Percentiles rank a stretch among this genome's conserved stretches.
Conservation (phyloP, 306 rosid species). For the Echinosophora koreensis region DNA sequence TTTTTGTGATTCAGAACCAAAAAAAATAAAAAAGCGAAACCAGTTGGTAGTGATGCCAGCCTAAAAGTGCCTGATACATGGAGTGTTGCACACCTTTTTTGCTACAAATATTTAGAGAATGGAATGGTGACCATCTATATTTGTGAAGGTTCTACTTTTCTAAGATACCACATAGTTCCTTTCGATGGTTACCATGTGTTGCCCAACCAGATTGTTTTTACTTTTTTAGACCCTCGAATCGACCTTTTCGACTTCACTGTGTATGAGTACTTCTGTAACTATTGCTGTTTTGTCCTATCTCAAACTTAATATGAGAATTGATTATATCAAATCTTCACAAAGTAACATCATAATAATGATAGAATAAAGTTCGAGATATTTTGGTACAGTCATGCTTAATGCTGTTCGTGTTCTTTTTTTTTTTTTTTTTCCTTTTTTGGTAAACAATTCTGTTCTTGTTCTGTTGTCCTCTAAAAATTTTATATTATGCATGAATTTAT, state of each 20-base stretch:
- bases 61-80: slow-evolving; percentile 29
- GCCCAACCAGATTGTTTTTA: slow-evolving; percentile 40
- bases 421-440: too few relatives aligned
- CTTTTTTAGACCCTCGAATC: slow-evolving; percentile 47
- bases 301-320: slow-evolving; percentile 2
- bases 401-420: not conserved
- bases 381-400: not conserved
- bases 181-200: slow-evolving; percentile 47
- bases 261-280: not conserved
- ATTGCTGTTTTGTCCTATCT: slow-evolving; percentile 25
- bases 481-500: not conserved
- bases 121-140: slow-evolving; percentile 57
- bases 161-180: slow-evolving; percentile 40
- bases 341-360: not conserved
- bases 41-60: slow-evolving; percentile 39
- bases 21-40: slow-evolving; percentile 25
- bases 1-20: slow-evolving; percentile 29
- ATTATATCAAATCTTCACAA: slow-evolving; percentile 1
- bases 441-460: too few relatives aligned
- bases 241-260: slow-evolving; percentile 36
- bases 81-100: slow-evolving; percentile 32
- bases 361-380: slow-evolving; percentile 4
- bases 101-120: slow-evolving; percentile 36
- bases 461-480: too few relatives aligned
- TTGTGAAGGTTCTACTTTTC: slow-evolving; percentile 46